Evolutionary conservation across 2,329 filamentous ascomycete genomes (phyloP).

Genomic region (Fusarium sp.): DNA sequence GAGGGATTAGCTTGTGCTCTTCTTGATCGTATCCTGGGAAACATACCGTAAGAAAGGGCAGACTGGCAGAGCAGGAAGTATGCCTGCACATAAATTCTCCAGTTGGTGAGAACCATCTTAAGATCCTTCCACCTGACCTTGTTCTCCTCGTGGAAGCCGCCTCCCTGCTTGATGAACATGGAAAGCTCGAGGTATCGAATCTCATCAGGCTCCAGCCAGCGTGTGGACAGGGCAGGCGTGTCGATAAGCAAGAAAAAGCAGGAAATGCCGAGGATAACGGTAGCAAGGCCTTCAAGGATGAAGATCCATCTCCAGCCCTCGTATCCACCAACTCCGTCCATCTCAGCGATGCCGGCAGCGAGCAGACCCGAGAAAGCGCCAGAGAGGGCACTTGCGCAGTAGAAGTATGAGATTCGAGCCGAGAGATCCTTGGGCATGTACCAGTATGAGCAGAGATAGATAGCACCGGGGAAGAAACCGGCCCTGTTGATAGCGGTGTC

Average conservation of each 20-base stretch:
- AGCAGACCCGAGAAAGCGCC: constrained; percentile 79
- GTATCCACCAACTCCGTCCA: constrained; percentile 69
- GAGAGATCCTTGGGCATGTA: constrained; percentile 81
- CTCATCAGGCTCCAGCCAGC: constrained; percentile 48
- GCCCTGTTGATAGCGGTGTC: constrained; percentile 50
- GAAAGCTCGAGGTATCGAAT: constrained; percentile 43
- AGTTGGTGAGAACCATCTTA: constrained; percentile 45
- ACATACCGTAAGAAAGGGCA: constrained; percentile 42
- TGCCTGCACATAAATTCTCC: constrained; percentile 46
- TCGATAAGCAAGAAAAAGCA: constrained; percentile 62
- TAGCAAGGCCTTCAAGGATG: constrained; percentile 45
- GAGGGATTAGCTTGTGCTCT: background rate
- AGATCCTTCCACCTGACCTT: constrained; percentile 41
- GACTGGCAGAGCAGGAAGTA: constrained; percentile 46
- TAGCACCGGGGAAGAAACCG: constrained; percentile 77
- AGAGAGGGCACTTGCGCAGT: constrained; percentile 79
- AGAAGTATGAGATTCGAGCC: constrained; percentile 79
- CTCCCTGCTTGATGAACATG: constrained; percentile 50
- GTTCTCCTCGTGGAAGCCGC: constrained; percentile 39
- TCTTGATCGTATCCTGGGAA: rapidly evolving
- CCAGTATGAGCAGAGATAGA: constrained; percentile 83
- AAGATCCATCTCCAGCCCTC: constrained; percentile 47
- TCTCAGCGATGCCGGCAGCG: constrained; percentile 74
- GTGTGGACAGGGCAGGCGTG: constrained; percentile 49
- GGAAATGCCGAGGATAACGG: constrained; percentile 49